phyloP scores from a whole-genome alignment of 2,329 filamentous ascomycete genomes.

The Colletotrichum camelliae region DNA sequence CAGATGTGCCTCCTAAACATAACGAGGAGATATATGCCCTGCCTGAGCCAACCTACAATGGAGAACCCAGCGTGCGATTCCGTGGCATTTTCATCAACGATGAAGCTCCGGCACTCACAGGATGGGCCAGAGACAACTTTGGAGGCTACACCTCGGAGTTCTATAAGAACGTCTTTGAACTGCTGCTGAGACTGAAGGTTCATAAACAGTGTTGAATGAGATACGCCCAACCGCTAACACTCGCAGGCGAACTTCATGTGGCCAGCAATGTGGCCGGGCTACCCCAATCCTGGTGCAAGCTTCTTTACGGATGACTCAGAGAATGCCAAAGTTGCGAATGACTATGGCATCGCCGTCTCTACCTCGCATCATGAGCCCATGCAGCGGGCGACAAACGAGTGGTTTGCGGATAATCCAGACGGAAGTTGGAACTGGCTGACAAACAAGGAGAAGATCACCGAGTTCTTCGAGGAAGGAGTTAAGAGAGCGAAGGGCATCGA shows the following conservation, averaged over 20 bases:
- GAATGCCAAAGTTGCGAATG: conserved; percentile 64
- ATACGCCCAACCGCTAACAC: background rate
- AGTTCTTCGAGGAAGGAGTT: conserved; percentile 63
- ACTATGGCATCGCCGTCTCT: conserved; percentile 68
- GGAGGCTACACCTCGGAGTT: conserved; percentile 61
- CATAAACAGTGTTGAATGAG: background rate
- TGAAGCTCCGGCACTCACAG: conserved; percentile 62
- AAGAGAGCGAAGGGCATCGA: conserved; percentile 60
- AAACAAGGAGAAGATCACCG: conserved; percentile 58
- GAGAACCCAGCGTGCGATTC: conserved; percentile 62
- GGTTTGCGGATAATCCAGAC: conserved; percentile 40
- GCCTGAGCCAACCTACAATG: conserved; percentile 49
- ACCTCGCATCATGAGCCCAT: conserved; percentile 72
- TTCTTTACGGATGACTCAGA: conserved; percentile 67
- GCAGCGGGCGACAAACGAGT: conserved; percentile 61
- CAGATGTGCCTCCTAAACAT: conserved; percentile 57
- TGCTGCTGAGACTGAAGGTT: conserved; percentile 59
- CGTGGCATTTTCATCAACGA: conserved; percentile 69
- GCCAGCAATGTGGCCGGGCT: conserved; percentile 69
- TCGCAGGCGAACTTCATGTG: conserved; percentile 67
- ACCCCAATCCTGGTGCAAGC: conserved; percentile 52
- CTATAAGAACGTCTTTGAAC: conserved; percentile 67
- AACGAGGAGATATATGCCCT: conserved; percentile 56
- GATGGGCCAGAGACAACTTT: conserved; percentile 59
- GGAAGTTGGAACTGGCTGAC: conserved; percentile 66